A percentile compares a stretch with the other conserved stretches of the same genome.
These are phyloP conservation scores for Lactarius hatsudake DNA, from an alignment of 768 basidiomycete species.

Conservation along the genomic window DNA sequence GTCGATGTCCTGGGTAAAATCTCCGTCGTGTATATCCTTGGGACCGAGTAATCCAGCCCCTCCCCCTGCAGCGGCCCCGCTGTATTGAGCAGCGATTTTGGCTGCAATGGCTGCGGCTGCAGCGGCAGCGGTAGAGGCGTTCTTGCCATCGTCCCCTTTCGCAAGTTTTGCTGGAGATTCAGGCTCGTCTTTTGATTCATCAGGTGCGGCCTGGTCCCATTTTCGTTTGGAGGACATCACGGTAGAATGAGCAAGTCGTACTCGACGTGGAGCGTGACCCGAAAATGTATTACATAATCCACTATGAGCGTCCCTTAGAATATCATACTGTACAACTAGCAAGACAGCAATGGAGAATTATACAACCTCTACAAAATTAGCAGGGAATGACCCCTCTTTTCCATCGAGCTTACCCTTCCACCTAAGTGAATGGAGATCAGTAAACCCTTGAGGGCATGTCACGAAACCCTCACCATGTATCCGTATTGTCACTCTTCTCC, in stretches of 20 bases:
- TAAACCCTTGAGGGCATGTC: background rate
- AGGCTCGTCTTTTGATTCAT: constrained; percentile 44
- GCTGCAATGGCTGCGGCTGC: constrained; percentile 87
- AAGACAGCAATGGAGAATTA: constrained; percentile 20
- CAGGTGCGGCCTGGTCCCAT: constrained; percentile 66
- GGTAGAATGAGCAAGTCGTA: background rate
- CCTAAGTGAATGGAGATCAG: constrained; percentile 41
- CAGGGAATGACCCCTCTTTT: constrained; percentile 70
- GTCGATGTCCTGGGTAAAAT: constrained; percentile 88
- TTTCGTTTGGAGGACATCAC: constrained; percentile 73
- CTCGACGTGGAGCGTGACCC: background rate
- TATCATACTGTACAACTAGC: background rate
- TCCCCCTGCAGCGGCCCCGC: constrained; percentile 39
- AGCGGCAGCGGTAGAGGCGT: constrained; percentile 68
- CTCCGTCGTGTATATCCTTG: constrained; percentile 71
- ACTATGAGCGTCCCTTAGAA: background rate
- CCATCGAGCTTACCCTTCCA: constrained; percentile 71
- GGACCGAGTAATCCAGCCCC: constrained; percentile 42
- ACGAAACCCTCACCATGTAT: constrained; percentile 59
- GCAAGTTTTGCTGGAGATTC: constrained; percentile 42
- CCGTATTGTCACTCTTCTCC: constrained; percentile 63
- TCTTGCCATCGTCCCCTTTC: constrained; percentile 53
- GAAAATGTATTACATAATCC: constrained; percentile 3
- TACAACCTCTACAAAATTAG: constrained; percentile 76
- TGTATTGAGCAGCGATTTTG: constrained; percentile 89